phyloP scores from a whole-genome alignment of 106 monocot genomes.

The Acorus calamus region DNA sequence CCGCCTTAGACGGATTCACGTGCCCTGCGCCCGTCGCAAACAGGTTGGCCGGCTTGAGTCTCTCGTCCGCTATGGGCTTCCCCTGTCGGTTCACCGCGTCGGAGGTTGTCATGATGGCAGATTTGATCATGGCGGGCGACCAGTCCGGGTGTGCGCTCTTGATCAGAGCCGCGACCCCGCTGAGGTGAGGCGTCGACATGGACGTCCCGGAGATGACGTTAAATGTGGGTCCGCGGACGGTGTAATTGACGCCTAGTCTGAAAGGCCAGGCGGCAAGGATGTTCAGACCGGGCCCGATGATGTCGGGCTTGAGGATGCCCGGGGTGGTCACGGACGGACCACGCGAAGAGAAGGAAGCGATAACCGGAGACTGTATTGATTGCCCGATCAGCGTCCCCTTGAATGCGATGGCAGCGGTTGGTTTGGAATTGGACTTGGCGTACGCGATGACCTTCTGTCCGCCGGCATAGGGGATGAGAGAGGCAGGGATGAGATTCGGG shows the following conservation, averaged over 20 bases:
- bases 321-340: not conserved
- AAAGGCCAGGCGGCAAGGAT: conserved; percentile 2
- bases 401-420: conserved; percentile 1
- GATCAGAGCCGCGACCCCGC: not conserved
- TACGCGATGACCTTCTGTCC: not conserved
- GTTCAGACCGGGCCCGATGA: conserved; percentile 5
- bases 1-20: conserved; percentile 1
- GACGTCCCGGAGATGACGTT: conserved; percentile 5
- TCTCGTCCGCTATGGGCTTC: not conserved
- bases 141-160: conserved; percentile 1
- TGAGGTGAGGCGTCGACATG: conserved; percentile 5
- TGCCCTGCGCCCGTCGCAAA: not conserved
- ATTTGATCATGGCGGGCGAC: conserved; percentile 1
- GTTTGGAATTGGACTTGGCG: not conserved
- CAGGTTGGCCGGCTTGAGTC: not conserved
- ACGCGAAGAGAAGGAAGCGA: conserved; percentile 3
- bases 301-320: conserved; percentile 8
- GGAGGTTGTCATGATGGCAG: conserved; percentile 4
- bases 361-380: not conserved
- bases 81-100: not conserved
- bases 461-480: conserved; percentile 1
- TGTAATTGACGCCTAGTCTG: not conserved
- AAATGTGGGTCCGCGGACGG: not conserved
- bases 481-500: not conserved
- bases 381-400: not conserved